phyloP scores from a whole-genome alignment of 2,329 filamentous ascomycete species.

The Hymenoscyphus linearis region DNA sequence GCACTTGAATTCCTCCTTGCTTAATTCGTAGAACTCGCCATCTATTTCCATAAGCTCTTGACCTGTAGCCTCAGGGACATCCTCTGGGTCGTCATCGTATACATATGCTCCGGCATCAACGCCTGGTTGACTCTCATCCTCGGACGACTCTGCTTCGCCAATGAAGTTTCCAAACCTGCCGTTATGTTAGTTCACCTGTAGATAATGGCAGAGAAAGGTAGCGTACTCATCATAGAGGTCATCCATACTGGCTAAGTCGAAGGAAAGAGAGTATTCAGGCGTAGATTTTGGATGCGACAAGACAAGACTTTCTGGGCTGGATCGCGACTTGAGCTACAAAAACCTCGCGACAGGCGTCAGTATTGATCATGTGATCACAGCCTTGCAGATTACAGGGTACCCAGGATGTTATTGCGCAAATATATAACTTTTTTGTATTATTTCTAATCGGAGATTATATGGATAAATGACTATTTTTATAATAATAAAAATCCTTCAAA shows the following conservation, averaged over 20 bases:
- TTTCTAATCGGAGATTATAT: too few species aligned
- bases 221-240: slow-evolving; percentile 92
- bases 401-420: neutral
- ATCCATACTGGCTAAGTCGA: slow-evolving; percentile 57
- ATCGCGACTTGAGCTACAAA: slow-evolving; percentile 24
- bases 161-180: slow-evolving; percentile 95
- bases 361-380: slow-evolving; percentile 23
- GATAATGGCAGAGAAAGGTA: slow-evolving; percentile 10
- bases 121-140: slow-evolving; percentile 76
- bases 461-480: too few species aligned
- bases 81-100: slow-evolving; percentile 67
- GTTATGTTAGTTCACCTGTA: slow-evolving; percentile 15
- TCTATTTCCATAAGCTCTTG: slow-evolving; percentile 94
- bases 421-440: neutral
- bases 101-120: slow-evolving; percentile 71
- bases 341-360: slow-evolving; percentile 15
- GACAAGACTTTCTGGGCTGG: slow-evolving; percentile 5
- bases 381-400: slow-evolving; percentile 7
- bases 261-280: slow-evolving; percentile 2
- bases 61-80: slow-evolving; percentile 58
- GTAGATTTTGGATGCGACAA: slow-evolving; percentile 15
- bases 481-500: too few species aligned
- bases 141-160: slow-evolving; percentile 83
- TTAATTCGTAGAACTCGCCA: slow-evolving; percentile 42
- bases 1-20: slow-evolving; percentile 13